Base-by-base conservation (phyloP, 768 basidiomycete genomes). In the Dendrothele bispora region DNA sequence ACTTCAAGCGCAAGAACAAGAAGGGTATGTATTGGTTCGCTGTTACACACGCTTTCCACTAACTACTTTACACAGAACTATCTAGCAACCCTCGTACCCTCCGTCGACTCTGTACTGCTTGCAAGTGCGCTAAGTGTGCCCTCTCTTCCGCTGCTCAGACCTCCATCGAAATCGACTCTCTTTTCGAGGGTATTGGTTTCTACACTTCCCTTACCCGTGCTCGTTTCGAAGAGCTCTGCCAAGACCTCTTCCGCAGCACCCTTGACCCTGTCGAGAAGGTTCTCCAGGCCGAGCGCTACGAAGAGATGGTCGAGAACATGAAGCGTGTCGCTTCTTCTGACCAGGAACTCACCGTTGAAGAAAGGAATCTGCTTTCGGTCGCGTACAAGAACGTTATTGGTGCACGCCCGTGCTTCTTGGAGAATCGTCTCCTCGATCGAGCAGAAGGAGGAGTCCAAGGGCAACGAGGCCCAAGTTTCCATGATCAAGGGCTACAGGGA, bases 351-450 rank as follows among this genome's bases (percentile, higher is more conserved):
- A 95, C 93, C 51, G 93, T 98, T 37, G 95, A 98, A 75, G 95
- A 98, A 74, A 93, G 95, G 53, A 98, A 97, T 69, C 84, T 98
- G 45, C 82, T 98, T 49, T 98, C 50, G 95, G n/a, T n/a, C n/a
- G n/a, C 95, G 15, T 98, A 97, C 82, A 98, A 98, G 88, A 98
- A 98, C 72, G 93, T 95, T 52, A 97, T 98, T 56, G 95, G 95
- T 71, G 94, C 95, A 25, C 92, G 95, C 59, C n/a, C 91, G 95
- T 67, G 94, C 95, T 15, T 95, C 93, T 20, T 97, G 95, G 95
- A 80, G 95, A 59, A 95, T 97, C 60, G 92, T 98, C 36, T 97
- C 94, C 51, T 95, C 94, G 39, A 97, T 98, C 63, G 95, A 98
- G 76, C 92, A 95, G 77, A 98, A 97, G 80, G 95, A 98, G 79